Base-by-base conservation (phyloP, 805 yeast species). In the Kockiozyma suomiensis region DNA sequence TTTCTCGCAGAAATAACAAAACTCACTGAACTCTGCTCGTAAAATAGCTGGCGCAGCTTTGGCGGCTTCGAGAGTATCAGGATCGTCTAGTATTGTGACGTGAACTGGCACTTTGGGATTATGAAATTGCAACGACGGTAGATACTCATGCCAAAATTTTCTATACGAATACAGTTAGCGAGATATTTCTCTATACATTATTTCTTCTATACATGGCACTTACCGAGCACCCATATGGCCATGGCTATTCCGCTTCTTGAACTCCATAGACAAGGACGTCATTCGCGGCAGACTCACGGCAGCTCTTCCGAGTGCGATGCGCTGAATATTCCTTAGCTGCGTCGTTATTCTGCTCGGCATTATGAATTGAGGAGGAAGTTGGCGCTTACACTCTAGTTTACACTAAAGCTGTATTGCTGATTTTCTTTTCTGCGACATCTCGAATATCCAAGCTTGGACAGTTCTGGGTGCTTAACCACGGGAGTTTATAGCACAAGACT, bases 81-180 rank as follows among this genome's bases (percentile, higher is more conserved):
- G 61, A 7, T 37, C 46, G 10, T 43, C 32, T 12, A n/a, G 25
- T 21, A 55, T 55, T 13, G 80, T 75, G 37, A 90, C 86, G 25
- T 80, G 78, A 57, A 90, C 83, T 25, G 83, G 80, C 28, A 88
- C 70, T 46, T 77, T 75, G n/a, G 93, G 92, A 73, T 91, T 91
- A 76, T 90, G 92, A 73, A 88, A 91, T 71, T 84, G 85, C 64
- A 91, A 78, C 5, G 91, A 84, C 26, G 94, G 96, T 58, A 91
- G 76, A 74, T 84, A 81, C 53, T 78, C 75, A 67, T 82, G 83
- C 94, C 96, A 88, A 74, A 91, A 89, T 66, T 82, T 81, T 68
- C 85, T 83, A 40, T 5, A n/a, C 8, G 38, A n/a, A n/a, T n/a
- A n/a, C n/a, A n/a, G n/a, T n/a, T n/a, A n/a, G n/a, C n/a, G n/a